phyloP scores from a whole-genome alignment of 371 early-diverging fungal genomes.

The Mortierella sp. region DNA sequence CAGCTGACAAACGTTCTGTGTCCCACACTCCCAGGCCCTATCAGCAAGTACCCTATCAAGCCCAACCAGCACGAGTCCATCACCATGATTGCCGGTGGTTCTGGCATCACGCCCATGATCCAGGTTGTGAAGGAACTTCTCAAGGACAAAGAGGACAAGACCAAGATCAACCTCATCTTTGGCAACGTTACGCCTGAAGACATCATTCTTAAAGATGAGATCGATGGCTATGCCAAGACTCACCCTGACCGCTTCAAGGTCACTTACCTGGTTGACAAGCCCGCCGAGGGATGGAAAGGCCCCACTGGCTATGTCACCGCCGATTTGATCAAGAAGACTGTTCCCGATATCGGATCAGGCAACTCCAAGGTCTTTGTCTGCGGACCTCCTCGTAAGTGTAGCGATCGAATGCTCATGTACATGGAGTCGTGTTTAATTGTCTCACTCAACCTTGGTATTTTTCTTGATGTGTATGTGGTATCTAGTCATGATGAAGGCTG shows the following conservation, averaged over 20 bases:
- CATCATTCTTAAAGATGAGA: slow-evolving; percentile 83
- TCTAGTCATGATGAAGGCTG: slow-evolving; percentile 71
- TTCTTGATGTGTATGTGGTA: slow-evolving; percentile 1
- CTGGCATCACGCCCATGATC: slow-evolving; percentile 94
- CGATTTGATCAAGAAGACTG: slow-evolving; percentile 73
- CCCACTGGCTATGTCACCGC: slow-evolving; percentile 77
- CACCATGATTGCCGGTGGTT: slow-evolving; percentile 92
- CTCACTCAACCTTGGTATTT: not conserved
- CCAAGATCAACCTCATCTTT: slow-evolving; percentile 89
- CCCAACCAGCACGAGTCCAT: slow-evolving; percentile 81
- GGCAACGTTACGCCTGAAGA: slow-evolving; percentile 89
- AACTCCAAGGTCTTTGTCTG: slow-evolving; percentile 86
- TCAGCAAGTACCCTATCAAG: slow-evolving; percentile 84
- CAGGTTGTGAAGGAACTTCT: slow-evolving; percentile 75
- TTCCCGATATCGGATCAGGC: slow-evolving; percentile 61
- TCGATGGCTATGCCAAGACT: slow-evolving; percentile 76
- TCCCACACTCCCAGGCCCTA: slow-evolving; percentile 72
- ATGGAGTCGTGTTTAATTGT: not conserved
- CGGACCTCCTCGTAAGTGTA: slow-evolving; percentile 78
- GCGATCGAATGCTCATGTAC: not conserved
- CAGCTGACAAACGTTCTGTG: not conserved
- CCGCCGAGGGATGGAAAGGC: slow-evolving; percentile 72
- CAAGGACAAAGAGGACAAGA: slow-evolving; percentile 79
- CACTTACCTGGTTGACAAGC: slow-evolving; percentile 83
- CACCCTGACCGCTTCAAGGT: slow-evolving; percentile 86